These are phyloP conservation scores for Odonthalia washingtoniensis DNA, from an alignment of 31 red algal species.

Conservation along the genomic window DNA sequence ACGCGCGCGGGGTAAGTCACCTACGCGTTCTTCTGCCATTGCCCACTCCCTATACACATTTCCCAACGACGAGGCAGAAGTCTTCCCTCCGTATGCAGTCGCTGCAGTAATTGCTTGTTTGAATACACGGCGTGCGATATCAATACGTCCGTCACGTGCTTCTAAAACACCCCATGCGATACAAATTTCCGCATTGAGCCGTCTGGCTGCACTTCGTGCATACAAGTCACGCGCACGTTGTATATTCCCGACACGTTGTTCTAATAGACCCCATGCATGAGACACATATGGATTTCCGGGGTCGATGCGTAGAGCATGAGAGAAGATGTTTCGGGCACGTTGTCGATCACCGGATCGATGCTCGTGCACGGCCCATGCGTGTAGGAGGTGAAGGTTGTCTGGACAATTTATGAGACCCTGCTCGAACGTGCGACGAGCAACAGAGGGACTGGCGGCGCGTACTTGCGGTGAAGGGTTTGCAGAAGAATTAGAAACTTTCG, in stretches of 20 bases:
- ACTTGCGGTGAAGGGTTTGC: background rate
- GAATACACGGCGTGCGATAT: conserved; percentile 78
- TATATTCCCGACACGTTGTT: conserved; percentile 83
- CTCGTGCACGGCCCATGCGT: conserved; percentile 96
- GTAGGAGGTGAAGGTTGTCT: conserved; percentile 84
- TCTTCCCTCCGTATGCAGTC: conserved; percentile 6
- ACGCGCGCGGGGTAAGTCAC: conserved; percentile 72
- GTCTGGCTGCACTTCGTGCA: conserved; percentile 35
- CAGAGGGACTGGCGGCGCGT: conserved; percentile 11
- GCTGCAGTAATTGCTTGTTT: conserved; percentile 64
- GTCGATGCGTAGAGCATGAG: conserved; percentile 64
- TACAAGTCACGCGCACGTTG: conserved; percentile 87
- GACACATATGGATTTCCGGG: conserved; percentile 92
- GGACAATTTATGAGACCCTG: conserved; percentile 82
- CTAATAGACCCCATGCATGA: conserved; percentile 96
- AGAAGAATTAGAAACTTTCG: conserved; percentile 7
- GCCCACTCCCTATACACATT: conserved; percentile 71
- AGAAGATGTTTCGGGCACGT: conserved; percentile 83
- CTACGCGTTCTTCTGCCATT: conserved; percentile 76
- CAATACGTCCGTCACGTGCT: conserved; percentile 74
- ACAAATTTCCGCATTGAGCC: conserved; percentile 79
- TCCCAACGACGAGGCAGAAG: conserved; percentile 21
- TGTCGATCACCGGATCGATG: conserved; percentile 76
- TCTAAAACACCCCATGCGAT: conserved; percentile 89
- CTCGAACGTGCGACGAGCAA: conserved; percentile 62